Base-by-base conservation (phyloP, 306 rosid species). In the Trifolium repens region DNA sequence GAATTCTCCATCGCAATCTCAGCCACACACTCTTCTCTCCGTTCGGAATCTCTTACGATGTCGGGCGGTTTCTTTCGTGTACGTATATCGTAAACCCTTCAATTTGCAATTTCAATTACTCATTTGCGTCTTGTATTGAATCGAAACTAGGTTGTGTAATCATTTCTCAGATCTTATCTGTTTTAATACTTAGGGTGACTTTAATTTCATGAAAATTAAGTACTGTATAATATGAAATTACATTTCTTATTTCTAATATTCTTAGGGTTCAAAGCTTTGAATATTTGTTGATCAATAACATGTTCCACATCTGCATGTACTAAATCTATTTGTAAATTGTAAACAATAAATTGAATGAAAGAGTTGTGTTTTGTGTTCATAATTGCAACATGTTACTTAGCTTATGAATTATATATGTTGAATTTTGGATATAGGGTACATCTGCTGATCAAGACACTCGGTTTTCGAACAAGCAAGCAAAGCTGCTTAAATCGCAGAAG, bases 11-110 rank as follows among this genome's bases (percentile, higher is more conserved):
- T 72, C 80, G 9, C 72, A 78, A 32, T 82, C 83, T 78, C 85
- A 14, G 34, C 57, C 40, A 5, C 78, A 7, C 79, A 62, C 70
- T 55, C 63, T 70, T 13, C 62, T 67, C 76, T 81, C 72, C 54
- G 46, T 66, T 60, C 82, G 2, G 74, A 73, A 87, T 71, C 84
- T 80, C 85, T 84, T 75, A 42, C 73, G 77, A 12, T 96, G 99
- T 92, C 99, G 26, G 99, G 99, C 58, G 99, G 99, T 35, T 96
- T 96, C 78, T 96, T 96, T 73, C 90, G 99, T 79, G 98, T 96
- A 52, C 83, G 90, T 59, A 61, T 27, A 15, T 9, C 39, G 22
- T 7, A 13, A n/a, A 22, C 40, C 37, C 67, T 17, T 77, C 7
- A 58, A 62, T 62, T 47, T 19, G 2, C 39, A 12, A 24, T 30